Evolutionary conservation across 495 filamentous ascomycete species (phyloP), one percentile per base, ranked within the genome.

Genomic region (Lasiosphaeria miniovina): DNA sequence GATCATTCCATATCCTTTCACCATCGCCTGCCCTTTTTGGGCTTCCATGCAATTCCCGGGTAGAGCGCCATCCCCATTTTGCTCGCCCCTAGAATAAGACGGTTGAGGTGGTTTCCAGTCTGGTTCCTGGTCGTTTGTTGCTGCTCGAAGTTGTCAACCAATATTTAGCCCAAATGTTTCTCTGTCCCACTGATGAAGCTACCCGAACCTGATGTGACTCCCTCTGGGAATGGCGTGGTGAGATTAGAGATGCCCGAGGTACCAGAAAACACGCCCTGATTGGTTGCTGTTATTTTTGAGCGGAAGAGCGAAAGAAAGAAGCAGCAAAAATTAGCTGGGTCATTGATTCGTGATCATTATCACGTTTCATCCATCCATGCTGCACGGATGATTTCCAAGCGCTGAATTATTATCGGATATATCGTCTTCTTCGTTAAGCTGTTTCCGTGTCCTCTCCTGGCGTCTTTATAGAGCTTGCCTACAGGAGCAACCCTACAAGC

Each of bases 401-500:
- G 24, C 24, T 24, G 24, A 24, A 24, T 2, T 24, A 24, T 24
- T 24, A 24, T 24, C 24, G 24, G 58, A 49, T 57, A 55, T 52
- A 57, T 58, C 61, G 55, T 31, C 56, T 52, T 46, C 12, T 50
- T 40, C 40, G 35, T 61, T 49, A 45, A 11, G 43, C 11, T 14
- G 12, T 4, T 46, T n/a, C 43, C 2, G 24, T 24, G 24, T 24
- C 2, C 2, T 24, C 24, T 24, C 24, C 24, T 24, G 24, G 24
- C 2, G 24, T 24, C 24, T 24, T 24, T 24, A 24, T 24, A 24
- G 24, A 24, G 24, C 24, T 24, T 24, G 24, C 24, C 24, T 24
- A 59, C 46, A 35, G 40, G 33, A 10, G 34, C 46, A 49, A 24
- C 15, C 51, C 46, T 63, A 67, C 32, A 71, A 69, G 46, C 67